A percentile compares a stretch with the other conserved stretches of the same genome.
Evolutionary conservation across 163 green algal genomes (phyloP).

Genomic region (Coccomyxa subellipsoidea): DNA sequence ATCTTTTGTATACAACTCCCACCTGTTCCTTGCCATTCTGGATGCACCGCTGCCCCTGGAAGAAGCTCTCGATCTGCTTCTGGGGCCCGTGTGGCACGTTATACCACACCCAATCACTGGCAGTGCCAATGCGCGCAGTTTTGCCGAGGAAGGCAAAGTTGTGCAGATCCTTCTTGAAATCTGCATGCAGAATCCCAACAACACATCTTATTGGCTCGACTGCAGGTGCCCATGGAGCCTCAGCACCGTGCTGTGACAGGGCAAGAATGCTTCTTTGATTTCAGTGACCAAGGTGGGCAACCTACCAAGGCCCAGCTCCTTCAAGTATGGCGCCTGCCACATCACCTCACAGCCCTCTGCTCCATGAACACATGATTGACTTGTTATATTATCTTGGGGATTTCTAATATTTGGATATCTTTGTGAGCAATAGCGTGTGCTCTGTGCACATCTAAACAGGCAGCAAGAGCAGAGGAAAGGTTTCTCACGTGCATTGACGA

Average conservation of each 20-base stretch:
- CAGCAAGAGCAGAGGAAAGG: not conserved
- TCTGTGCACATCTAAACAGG: not conserved
- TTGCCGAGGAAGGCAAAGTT: slow-evolving; percentile 38
- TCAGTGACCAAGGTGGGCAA: not conserved
- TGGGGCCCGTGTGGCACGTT: slow-evolving; percentile 35
- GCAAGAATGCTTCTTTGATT: not conserved
- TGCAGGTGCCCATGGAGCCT: no score
- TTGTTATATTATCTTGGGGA: not conserved
- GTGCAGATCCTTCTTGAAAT: slow-evolving; percentile 29
- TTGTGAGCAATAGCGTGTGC: not conserved
- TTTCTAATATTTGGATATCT: not conserved
- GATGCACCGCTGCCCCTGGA: slow-evolving; percentile 22
- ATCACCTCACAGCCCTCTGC: slow-evolving; percentile 14
- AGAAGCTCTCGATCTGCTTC: slow-evolving; percentile 42
- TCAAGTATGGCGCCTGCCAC: slow-evolving; percentile 22
- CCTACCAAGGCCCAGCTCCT: slow-evolving; percentile 22
- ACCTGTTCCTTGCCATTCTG: slow-evolving; percentile 19
- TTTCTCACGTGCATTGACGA: slow-evolving; percentile 24
- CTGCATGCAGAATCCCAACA: no score
- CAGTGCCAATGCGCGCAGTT: slow-evolving; percentile 29
- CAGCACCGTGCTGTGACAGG: no score
- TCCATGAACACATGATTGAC: not conserved
- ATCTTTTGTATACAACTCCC: not conserved
- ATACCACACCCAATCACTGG: slow-evolving; percentile 38
- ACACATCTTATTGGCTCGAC: no score